phyloP scores from a whole-genome alignment of 75 land plant genomes.

The Isoetes taiwanensis region DNA sequence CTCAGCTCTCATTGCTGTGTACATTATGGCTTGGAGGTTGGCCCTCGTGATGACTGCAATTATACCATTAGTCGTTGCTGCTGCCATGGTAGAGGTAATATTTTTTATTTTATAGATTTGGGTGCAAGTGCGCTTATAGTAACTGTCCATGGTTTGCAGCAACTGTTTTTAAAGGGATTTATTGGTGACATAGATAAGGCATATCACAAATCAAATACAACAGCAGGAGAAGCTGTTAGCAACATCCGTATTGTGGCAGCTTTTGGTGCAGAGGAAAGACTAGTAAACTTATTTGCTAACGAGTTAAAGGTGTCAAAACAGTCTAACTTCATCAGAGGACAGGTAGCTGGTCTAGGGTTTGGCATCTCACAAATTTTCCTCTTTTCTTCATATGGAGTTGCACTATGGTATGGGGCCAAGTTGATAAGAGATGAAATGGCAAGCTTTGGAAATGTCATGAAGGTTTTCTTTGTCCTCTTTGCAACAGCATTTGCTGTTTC shows the following conservation, averaged over 20 bases:
- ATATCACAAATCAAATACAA: neutral
- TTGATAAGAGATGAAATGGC: neutral
- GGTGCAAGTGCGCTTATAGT: too few species aligned
- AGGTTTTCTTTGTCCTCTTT: neutral
- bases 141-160: too few species aligned
- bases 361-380: neutral
- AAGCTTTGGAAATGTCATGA: neutral
- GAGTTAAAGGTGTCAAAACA: neutral
- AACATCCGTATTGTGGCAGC: constrained; percentile 2
- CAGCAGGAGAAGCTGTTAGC: constrained; percentile 2
- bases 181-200: neutral
- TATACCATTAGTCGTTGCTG: constrained; percentile 73
- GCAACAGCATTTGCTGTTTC: neutral
- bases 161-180: constrained; percentile 40
- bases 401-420: neutral
- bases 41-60: constrained; percentile 76
- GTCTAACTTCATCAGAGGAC: neutral
- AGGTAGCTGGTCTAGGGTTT: neutral
- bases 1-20: constrained; percentile 74
- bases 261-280: neutral
- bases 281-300: too few species aligned
- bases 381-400: neutral
- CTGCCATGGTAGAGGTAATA: constrained; percentile 72
- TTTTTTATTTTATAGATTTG: neutral
- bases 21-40: constrained; percentile 73